Percentiles rank a stretch among this genome's conserved stretches.
Conservation (phyloP, 805 yeast genomes). For the Candida boleticola region DNA sequence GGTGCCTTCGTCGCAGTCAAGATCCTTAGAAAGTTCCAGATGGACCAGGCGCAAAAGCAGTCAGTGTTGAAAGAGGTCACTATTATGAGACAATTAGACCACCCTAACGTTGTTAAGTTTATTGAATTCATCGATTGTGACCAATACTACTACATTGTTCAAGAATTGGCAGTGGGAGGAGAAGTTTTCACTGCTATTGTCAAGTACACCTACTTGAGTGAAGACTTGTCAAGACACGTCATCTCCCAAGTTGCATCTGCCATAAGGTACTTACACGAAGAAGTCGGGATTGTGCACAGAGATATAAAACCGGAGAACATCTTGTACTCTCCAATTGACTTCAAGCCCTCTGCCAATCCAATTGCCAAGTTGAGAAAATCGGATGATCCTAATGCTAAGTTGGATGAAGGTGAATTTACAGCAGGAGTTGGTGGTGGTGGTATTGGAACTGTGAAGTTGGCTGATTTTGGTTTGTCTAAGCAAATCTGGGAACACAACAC, state of each 20-base stretch:
- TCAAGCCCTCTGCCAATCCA: slow-evolving; percentile 41
- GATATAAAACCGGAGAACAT: slow-evolving; percentile 83
- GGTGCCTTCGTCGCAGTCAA: slow-evolving; percentile 51
- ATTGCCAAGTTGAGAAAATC: slow-evolving; percentile 48
- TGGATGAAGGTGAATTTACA: slow-evolving; percentile 83
- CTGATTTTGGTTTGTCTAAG: slow-evolving; percentile 94
- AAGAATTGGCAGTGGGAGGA: slow-evolving; percentile 77
- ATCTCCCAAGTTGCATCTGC: slow-evolving; percentile 64
- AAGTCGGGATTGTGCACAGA: slow-evolving; percentile 76
- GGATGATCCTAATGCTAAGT: slow-evolving; percentile 67
- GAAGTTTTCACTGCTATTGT: slow-evolving; percentile 69
- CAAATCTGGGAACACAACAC: slow-evolving; percentile 85
- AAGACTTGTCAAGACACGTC: slow-evolving; percentile 62
- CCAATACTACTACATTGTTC: slow-evolving; percentile 62
- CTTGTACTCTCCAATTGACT: slow-evolving; percentile 59
- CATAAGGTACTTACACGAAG: slow-evolving; percentile 65
- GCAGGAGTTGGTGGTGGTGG: slow-evolving; percentile 90
- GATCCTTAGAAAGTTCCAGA: slow-evolving; percentile 64
- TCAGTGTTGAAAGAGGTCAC: slow-evolving; percentile 80
- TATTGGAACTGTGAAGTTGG: slow-evolving; percentile 84
- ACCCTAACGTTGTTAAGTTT: slow-evolving; percentile 61
- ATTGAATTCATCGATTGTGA: slow-evolving; percentile 65
- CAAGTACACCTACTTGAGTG: slow-evolving; percentile 63
- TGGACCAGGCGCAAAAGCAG: slow-evolving; percentile 59
- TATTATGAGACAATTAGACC: slow-evolving; percentile 65